phyloP scores from a whole-genome alignment of 495 filamentous ascomycete genomes.

The Penicillium salamii region DNA sequence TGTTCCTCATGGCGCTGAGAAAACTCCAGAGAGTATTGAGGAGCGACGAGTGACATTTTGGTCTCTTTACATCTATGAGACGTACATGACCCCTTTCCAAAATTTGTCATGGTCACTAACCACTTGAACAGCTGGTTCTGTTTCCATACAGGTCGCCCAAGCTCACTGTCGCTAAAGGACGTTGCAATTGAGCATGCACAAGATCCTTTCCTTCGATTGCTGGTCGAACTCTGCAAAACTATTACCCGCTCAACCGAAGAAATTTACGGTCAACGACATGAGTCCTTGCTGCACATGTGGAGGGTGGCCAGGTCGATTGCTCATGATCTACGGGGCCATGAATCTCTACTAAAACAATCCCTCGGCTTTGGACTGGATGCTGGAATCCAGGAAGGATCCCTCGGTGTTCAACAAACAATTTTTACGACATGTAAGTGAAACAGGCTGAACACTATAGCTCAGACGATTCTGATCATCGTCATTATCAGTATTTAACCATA shows the following conservation, averaged over 20 bases:
- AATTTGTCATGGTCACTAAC: background rate
- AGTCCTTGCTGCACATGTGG: conserved; percentile 46
- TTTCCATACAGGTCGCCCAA: conserved; percentile 40
- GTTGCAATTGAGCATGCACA: conserved; percentile 33
- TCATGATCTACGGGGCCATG: conserved; percentile 32
- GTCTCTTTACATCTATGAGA: conserved; percentile 42
- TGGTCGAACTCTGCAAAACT: conserved; percentile 32
- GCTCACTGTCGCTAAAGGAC: conserved; percentile 32
- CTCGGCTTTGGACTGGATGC: conserved; percentile 36
- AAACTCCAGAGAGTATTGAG: conserved; percentile 28
- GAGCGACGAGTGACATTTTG: conserved; percentile 41
- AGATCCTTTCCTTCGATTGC: conserved; percentile 32
- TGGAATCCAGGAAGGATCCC: conserved; percentile 25
- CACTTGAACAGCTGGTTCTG: conserved; percentile 36
- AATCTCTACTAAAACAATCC: conserved; percentile 25
- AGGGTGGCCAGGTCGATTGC: conserved; percentile 36
- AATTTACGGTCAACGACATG: conserved; percentile 40
- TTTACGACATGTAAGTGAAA: conserved; percentile 34
- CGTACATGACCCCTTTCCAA: conserved; percentile 17
- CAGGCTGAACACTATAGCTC: no score
- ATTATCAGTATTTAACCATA: conserved; percentile 41
- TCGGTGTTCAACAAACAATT: conserved; percentile 39
- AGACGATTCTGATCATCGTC: no score
- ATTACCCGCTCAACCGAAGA: conserved; percentile 34
- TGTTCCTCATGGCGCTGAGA: conserved; percentile 23